A percentile compares a stretch with the other conserved stretches of the same genome.
Conservation (phyloP, 441 rosid species). For the Gossypium trilobum region DNA sequence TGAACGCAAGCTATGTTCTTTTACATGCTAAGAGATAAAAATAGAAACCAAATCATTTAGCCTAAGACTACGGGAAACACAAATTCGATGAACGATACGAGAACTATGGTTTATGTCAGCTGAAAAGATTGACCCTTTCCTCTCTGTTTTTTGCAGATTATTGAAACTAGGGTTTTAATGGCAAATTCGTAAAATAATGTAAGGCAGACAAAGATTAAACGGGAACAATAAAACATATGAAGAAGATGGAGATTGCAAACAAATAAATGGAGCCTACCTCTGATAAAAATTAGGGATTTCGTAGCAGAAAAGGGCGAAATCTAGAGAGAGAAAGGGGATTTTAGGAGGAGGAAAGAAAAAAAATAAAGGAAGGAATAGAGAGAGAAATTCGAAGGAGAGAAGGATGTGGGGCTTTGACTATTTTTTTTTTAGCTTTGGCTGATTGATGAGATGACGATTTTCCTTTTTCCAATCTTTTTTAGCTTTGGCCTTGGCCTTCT, state of each 20-base stretch:
- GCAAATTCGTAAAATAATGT: slow-evolving; percentile 27
- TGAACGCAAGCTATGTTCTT: slow-evolving; percentile 12
- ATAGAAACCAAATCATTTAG: slow-evolving; percentile 13
- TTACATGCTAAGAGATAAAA: slow-evolving; percentile 8
- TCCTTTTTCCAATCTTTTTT: not conserved
- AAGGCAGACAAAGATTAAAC: slow-evolving; percentile 6
- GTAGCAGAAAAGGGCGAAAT: slow-evolving; percentile 11
- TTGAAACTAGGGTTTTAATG: slow-evolving; percentile 49
- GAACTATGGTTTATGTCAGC: no score
- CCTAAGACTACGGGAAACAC: slow-evolving; percentile 19
- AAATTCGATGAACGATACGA: not conserved
- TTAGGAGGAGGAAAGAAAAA: slow-evolving; percentile 14
- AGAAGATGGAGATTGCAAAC: not conserved
- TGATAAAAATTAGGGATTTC: slow-evolving; percentile 25
- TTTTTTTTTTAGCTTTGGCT: slow-evolving; percentile 14
- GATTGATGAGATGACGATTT: slow-evolving; percentile 26
- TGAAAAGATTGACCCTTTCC: slow-evolving; percentile 4
- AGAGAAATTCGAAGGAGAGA: slow-evolving; percentile 11
- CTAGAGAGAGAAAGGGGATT: not conserved
- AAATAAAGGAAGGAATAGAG: not conserved
- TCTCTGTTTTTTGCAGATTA: slow-evolving; percentile 6
- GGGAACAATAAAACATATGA: slow-evolving; percentile 5
- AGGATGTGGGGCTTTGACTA: slow-evolving; percentile 32
- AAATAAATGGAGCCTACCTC: slow-evolving; percentile 15
- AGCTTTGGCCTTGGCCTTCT: slow-evolving; percentile 14